Evolutionary conservation across 352 stramenopile species (phyloP), one percentile per base, ranked within the genome.

Genomic region (Phytophthora tubulina): DNA sequence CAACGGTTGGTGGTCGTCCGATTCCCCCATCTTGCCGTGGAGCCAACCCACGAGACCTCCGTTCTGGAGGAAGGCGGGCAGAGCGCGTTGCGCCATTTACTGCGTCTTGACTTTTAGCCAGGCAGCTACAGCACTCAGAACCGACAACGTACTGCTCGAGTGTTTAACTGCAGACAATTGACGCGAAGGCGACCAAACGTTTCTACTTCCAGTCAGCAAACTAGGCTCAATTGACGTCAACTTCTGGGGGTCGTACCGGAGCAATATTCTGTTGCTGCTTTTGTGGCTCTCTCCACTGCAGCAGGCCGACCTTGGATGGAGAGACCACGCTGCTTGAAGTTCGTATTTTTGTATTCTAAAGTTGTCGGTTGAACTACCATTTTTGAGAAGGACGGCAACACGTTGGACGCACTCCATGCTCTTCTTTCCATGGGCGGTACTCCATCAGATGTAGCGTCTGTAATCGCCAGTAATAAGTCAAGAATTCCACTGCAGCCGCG

Each of bases 11-110:
- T 31, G 39, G 17, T 49, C 51, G 17, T 42, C 51, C 6, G 61
- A 36, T 13, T 52, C 42, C 9, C 60, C 59, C 21, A 69, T 62
- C n/a, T 90, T 82, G n/a, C 82, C 84, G 35, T 92, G 84, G 2
- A 92, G 67, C 84, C 84, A 92, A 10, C 84, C 52, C 0, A 90
- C 84, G 4, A 92, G 58, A 6, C 84, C 84, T n/a, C 84, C 84
- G 67, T 85, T 86, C 49, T 88, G 75, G 14, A 89, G 80, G 35
- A 92, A 92, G 4, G 70, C 70, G 3, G 70, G 75, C n/a, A 90
- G 68, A 3, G 62, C 75, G 4, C 80, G 73, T 55, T 80, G 74
- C 3, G 70, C 73, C 10, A 84, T 72, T 15, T 72, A 80, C n/a
- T 82, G 74, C n/a, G 70, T 78, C 46, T 85, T 88, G 32, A 78